Evolutionary conservation across 75 land plant species (phyloP), one percentile per base, ranked within the genome.

Genomic region (Selaginella tamariscina): DNA sequence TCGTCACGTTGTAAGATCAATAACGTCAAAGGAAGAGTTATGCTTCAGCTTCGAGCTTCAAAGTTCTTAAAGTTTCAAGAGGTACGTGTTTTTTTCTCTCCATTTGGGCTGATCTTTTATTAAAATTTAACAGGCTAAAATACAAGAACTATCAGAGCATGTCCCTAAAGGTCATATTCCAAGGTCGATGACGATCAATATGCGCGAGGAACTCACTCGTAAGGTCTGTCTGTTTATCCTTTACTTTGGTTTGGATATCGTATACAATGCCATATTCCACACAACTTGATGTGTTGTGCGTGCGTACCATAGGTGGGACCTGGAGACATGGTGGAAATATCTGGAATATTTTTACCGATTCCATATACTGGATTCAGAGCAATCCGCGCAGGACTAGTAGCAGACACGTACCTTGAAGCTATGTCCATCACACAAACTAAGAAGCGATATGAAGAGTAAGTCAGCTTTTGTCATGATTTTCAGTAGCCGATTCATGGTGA

Each of bases 401-500:
- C 98, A 32, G 96, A 94, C 77, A 94, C 98, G 39, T 94, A 82
- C 63, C 75, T 94, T 60, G 98, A 94, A 66, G 88, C 91, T 33
- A 94, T 94, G 98, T 90, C 98, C 56, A 78, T 94, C 28, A 82
- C 78, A 24, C 98, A 94, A 54, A 85, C 82, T 66, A 90, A 94
- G 85, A 94, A 90, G 81, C 89, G 93, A 82, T 94, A 94, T 28
- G 98, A 94, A 66, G 98, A 94, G 98, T 94, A 78, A 72, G 98
- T 70, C 2, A 26, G 20, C 30, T 30, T 31, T 8, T 63, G 54
- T 49, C 54, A 49, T 49, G 54, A 49, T 13, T 13, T 13, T 20
- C 54, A 49, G 11, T 13, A 20, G 18, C 11, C 20, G 20, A 49
- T 49, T 13, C 11, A 49, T 49, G 20, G 11, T 49, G 20, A 13